Percentiles rank a stretch among this genome's conserved stretches.
Evolutionary conservation across 768 basidiomycete genomes (phyloP).

Genomic region (Tulasnella sp.): DNA sequence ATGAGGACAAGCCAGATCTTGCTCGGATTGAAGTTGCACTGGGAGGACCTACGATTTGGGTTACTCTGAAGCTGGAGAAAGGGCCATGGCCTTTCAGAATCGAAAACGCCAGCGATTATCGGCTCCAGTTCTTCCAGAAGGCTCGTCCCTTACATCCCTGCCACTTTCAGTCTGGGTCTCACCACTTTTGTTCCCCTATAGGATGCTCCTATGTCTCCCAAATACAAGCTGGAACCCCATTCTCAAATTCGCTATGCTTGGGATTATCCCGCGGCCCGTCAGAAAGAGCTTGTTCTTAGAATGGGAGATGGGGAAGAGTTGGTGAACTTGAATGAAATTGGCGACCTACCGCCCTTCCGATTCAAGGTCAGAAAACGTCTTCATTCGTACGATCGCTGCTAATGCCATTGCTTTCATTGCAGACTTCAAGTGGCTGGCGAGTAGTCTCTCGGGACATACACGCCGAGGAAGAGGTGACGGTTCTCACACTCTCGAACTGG

Average conservation of each 20-base stretch:
- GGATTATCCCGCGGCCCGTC: conserved; percentile 85
- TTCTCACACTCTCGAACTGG: conserved; percentile 86
- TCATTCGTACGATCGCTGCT: conserved; percentile 43
- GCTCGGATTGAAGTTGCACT: conserved; percentile 78
- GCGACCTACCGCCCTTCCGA: conserved; percentile 85
- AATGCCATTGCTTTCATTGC: conserved; percentile 30
- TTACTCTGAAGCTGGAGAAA: conserved; percentile 67
- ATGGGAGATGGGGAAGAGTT: conserved; percentile 64
- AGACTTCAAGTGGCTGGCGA: conserved; percentile 54
- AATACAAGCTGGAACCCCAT: conserved; percentile 63
- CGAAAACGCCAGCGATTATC: conserved; percentile 83
- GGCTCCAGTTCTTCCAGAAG: conserved; percentile 71
- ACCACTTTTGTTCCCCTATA: neutral
- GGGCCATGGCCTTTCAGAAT: conserved; percentile 88
- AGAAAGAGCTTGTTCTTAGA: conserved; percentile 74
- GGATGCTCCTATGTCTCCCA: conserved; percentile 34
- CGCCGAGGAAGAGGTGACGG: conserved; percentile 83
- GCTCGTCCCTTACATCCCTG: conserved; percentile 48
- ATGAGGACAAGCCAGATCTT: conserved; percentile 53
- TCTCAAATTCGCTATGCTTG: conserved; percentile 76
- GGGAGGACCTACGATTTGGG: conserved; percentile 85
- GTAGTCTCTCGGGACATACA: conserved; percentile 89
- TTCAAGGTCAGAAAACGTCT: conserved; percentile 57
- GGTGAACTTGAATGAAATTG: conserved; percentile 95
- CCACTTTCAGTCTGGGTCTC: neutral